Conservation (phyloP, 1,139 yeast genomes). For the Geotrichum citri-aurantii region DNA sequence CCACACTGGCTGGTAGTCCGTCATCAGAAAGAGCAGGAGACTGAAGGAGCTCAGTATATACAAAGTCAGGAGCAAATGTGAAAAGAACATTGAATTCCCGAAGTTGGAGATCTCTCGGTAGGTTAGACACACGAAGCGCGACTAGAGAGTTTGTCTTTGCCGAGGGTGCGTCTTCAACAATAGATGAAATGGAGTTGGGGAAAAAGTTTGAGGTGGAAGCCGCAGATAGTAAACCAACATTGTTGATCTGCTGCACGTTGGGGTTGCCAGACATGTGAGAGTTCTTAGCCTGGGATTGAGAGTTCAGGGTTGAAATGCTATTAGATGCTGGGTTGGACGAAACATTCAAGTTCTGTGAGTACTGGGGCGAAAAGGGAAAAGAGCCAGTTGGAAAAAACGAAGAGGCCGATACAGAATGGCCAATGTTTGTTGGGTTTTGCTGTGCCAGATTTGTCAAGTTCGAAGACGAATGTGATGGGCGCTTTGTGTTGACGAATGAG, state of each 20-base stretch:
- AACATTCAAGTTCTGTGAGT: conserved; percentile 10
- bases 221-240: conserved; percentile 1
- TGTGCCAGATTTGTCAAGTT: neutral
- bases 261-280: conserved; percentile 1
- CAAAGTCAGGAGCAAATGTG: conserved; percentile 71
- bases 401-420: conserved; percentile 16
- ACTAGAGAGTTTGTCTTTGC: neutral
- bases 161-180: conserved; percentile 9
- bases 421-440: neutral
- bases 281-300: neutral
- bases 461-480: conserved; percentile 6
- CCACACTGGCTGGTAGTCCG: conserved; percentile 35
- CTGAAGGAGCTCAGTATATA: conserved; percentile 51
- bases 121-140: conserved; percentile 46
- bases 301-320: conserved; percentile 2
- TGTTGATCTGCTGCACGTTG: neutral
- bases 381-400: conserved; percentile 17
- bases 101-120: conserved; percentile 66
- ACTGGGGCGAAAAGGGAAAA: conserved; percentile 15
- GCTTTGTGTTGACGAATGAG: conserved; percentile 1
- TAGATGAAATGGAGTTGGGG: conserved; percentile 16
- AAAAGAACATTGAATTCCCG: conserved; percentile 78
- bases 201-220: conserved; percentile 15
- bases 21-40: conserved; percentile 33
- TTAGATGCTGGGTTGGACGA: neutral